A percentile compares a stretch with the other conserved stretches of the same genome.
phyloP scores from a whole-genome alignment of 2,329 filamentous ascomycete genomes.

The Graphilbum sp. region DNA sequence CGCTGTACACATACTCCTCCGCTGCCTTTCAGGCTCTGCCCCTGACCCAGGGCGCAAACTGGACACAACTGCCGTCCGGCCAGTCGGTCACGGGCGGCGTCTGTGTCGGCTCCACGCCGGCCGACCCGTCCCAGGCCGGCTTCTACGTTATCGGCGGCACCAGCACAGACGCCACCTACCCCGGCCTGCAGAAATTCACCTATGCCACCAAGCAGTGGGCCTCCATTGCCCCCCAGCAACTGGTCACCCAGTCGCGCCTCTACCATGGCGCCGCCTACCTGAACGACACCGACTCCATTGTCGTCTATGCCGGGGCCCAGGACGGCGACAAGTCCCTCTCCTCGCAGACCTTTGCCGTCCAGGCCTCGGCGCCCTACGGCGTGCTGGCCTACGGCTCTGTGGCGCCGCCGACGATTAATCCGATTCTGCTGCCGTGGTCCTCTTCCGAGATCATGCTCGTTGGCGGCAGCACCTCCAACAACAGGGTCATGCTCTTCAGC shows the following conservation, averaged over 20 bases:
- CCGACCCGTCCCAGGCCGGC: constrained; percentile 39
- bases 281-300: constrained; percentile 48
- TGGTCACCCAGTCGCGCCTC: constrained; percentile 49
- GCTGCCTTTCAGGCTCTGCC: constrained; percentile 59
- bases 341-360: constrained; percentile 60
- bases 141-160: constrained; percentile 73
- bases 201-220: constrained; percentile 38
- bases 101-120: constrained; percentile 56
- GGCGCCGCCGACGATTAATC: constrained; percentile 47
- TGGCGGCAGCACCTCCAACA: constrained; percentile 53
- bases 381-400: constrained; percentile 40
- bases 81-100: constrained; percentile 56
- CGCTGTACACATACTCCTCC: constrained; percentile 68
- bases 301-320: constrained; percentile 66
- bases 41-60: constrained; percentile 52
- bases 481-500: constrained; percentile 57
- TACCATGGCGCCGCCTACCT: constrained; percentile 67
- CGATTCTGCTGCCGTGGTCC: constrained; percentile 62
- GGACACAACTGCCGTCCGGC: constrained; percentile 50
- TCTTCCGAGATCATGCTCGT: constrained; percentile 55
- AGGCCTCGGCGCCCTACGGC: constrained; percentile 45
- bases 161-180: constrained; percentile 36
- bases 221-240: constrained; percentile 23
- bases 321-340: constrained; percentile 41
- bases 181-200: constrained; percentile 56